A percentile compares a stretch with the other conserved stretches of the same genome.
These are phyloP conservation scores for Breynia disticha DNA, from an alignment of 441 rosid genomes.

Conservation along the genomic window DNA sequence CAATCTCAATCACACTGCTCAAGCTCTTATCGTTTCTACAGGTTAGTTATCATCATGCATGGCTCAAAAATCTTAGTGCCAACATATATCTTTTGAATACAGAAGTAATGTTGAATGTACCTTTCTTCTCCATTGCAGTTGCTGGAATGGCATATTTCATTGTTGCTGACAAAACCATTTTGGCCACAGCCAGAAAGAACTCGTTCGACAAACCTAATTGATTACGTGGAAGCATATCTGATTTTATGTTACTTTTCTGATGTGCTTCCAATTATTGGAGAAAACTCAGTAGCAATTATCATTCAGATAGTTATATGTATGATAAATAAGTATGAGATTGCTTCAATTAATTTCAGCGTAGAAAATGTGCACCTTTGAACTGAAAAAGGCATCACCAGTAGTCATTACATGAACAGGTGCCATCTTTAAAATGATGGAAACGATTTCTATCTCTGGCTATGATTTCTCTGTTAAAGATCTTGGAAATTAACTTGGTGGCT, in stretches of 20 bases:
- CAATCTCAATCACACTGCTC: conserved; percentile 63
- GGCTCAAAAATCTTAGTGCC: not conserved
- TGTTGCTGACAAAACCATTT: conserved; percentile 74
- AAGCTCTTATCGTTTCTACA: conserved; percentile 68
- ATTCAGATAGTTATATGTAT: conserved; percentile 9
- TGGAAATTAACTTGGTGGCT: conserved; percentile 62
- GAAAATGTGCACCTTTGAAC: not conserved
- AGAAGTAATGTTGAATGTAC: not conserved
- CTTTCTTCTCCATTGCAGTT: conserved; percentile 21
- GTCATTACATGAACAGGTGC: conserved; percentile 56
- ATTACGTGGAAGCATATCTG: not conserved
- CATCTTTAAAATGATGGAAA: conserved; percentile 74
- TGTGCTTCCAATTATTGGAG: not conserved
- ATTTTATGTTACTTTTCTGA: not conserved
- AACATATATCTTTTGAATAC: not conserved
- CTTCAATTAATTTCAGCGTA: not conserved
- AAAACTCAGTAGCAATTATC: conserved; percentile 5
- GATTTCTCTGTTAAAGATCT: conserved; percentile 62
- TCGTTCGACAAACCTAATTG: conserved; percentile 41
- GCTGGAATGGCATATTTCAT: conserved; percentile 77
- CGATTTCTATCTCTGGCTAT: conserved; percentile 66
- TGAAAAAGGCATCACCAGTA: conserved; percentile 27
- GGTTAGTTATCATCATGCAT: conserved; percentile 21
- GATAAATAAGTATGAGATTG: conserved; percentile 13
- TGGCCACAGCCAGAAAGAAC: conserved; percentile 62